These are phyloP conservation scores for Vicia sativa DNA, from an alignment of 306 rosid species.

Conservation along the genomic window DNA sequence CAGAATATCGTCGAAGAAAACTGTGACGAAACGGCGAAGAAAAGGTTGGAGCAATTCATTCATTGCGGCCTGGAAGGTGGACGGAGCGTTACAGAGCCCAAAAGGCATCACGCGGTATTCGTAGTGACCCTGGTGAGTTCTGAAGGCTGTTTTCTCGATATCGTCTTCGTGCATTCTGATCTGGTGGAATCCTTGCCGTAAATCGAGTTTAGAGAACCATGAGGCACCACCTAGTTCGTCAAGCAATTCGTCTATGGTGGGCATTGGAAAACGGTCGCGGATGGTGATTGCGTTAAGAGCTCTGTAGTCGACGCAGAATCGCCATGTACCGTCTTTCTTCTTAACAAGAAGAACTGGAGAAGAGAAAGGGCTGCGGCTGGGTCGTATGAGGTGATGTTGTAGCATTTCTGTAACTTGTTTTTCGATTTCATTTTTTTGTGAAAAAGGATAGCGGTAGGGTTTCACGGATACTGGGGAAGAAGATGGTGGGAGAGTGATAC, in stretches of 20 bases:
- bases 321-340: background rate
- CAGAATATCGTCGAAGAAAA: background rate
- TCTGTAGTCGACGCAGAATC: no score
- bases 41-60: background rate
- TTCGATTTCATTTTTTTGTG: no score
- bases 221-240: background rate
- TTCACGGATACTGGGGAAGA: no score
- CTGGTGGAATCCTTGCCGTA: background rate
- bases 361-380: background rate
- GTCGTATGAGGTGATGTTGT: background rate
- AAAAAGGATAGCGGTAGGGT: no score
- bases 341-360: background rate
- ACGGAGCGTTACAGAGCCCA: no score
- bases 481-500: no score
- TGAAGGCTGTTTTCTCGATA: background rate
- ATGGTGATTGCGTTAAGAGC: no score
- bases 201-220: background rate
- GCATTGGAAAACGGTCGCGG: background rate
- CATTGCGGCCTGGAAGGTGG: background rate
- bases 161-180: background rate
- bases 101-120: background rate
- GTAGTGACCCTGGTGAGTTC: background rate
- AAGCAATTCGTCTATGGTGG: background rate
- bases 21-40: background rate
- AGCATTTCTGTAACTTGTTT: background rate